Percentiles rank a stretch among this genome's conserved stretches.
phyloP scores from a whole-genome alignment of 2,329 filamentous ascomycete species.

The Lachnellula willkommii region DNA sequence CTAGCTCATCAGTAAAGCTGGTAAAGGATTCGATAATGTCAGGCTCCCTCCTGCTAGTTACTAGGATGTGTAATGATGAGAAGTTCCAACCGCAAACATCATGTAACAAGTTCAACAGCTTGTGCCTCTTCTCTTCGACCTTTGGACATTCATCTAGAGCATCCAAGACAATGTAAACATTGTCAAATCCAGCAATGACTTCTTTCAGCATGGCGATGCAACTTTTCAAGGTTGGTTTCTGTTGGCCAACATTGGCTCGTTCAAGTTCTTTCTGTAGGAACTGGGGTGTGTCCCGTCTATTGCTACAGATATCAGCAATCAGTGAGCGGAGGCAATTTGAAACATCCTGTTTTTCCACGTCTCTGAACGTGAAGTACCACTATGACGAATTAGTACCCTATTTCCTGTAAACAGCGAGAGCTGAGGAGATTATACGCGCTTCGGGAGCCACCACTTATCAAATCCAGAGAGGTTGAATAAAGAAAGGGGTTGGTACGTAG shows the following conservation, averaged over 20 bases:
- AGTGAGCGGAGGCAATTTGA: slow-evolving; percentile 7
- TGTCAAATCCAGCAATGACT: slow-evolving; percentile 2
- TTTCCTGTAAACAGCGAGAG: not conserved
- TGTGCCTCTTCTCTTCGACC: not conserved
- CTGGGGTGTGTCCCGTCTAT: slow-evolving; percentile 3
- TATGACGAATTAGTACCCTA: not conserved
- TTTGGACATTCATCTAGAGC: slow-evolving; percentile 18
- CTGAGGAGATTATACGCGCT: too few species aligned
- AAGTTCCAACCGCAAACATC: not conserved
- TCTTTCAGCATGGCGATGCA: slow-evolving; percentile 5
- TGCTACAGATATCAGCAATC: slow-evolving; percentile 10
- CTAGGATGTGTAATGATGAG: slow-evolving; percentile 5
- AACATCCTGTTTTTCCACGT: slow-evolving; percentile 7
- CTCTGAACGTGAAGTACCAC: slow-evolving; percentile 14
- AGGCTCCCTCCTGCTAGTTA: slow-evolving; percentile 24
- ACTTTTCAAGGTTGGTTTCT: slow-evolving; percentile 1
- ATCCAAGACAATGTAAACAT: slow-evolving; percentile 14
- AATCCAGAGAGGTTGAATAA: too few species aligned
- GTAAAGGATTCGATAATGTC: slow-evolving; percentile 18
- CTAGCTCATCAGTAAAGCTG: not conserved
- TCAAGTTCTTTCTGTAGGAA: not conserved
- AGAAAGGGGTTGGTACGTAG: too few species aligned
- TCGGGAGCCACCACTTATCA: too few species aligned
- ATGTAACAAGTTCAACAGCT: not conserved
- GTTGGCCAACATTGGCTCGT: slow-evolving; percentile 5